Evolutionary conservation across 2,329 filamentous ascomycete species (phyloP).

Genomic region (Stachybotrys elegans): DNA sequence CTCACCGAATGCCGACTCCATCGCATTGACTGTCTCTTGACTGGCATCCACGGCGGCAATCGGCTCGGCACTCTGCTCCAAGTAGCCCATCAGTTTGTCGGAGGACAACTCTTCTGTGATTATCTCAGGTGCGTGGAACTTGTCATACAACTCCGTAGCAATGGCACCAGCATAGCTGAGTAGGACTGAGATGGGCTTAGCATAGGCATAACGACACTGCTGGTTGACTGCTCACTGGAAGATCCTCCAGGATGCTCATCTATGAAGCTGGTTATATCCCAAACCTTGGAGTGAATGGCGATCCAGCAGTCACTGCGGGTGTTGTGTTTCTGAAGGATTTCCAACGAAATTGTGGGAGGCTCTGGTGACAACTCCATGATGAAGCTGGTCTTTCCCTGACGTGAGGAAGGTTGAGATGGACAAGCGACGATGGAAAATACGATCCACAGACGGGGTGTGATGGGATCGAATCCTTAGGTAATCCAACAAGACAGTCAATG

Average conservation of each 20-base stretch:
- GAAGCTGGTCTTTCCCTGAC: too few relatives aligned
- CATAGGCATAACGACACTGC: background rate
- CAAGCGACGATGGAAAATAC: too few relatives aligned
- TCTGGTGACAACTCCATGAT: too few relatives aligned
- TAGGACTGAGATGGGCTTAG: constrained; percentile 38
- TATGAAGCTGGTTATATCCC: constrained; percentile 64
- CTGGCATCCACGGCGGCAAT: background rate
- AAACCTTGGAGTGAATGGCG: constrained; percentile 62
- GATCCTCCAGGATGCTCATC: constrained; percentile 31
- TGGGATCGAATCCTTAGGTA: too few relatives aligned
- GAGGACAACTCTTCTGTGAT: constrained; percentile 32
- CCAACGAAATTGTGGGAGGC: background rate
- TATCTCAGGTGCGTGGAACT: constrained; percentile 40
- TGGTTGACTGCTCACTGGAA: constrained; percentile 17
- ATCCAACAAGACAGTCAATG: too few relatives aligned
- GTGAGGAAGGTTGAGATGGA: too few relatives aligned
- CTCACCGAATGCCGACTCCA: constrained; percentile 3
- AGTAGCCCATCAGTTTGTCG: constrained; percentile 41
- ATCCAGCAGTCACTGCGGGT: constrained; percentile 55
- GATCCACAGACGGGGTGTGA: too few relatives aligned
- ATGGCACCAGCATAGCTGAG: constrained; percentile 46
- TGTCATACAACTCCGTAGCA: constrained; percentile 46
- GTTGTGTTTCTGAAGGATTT: constrained; percentile 42
- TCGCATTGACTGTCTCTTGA: background rate
- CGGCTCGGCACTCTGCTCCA: constrained; percentile 27